Percentiles rank a stretch among this genome's conserved stretches.
phyloP scores from a whole-genome alignment of 2,329 filamentous ascomycete species.

The Elsinoe necatrix region DNA sequence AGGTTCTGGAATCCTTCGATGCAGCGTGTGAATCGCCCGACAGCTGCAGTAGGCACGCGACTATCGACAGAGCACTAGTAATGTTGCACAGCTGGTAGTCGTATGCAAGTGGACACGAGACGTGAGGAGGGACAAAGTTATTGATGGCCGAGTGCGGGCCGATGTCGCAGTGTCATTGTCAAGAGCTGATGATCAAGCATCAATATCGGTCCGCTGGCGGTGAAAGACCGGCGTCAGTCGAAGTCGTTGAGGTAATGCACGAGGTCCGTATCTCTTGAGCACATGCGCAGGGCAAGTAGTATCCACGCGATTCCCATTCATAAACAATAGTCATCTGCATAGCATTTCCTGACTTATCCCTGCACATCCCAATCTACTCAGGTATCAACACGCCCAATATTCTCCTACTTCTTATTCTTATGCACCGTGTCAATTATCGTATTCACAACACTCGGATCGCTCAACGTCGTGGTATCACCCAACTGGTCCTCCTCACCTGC shows the following conservation, averaged over 20 bases:
- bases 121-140: neutral
- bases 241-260: no score
- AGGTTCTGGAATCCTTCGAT: neutral
- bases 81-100: neutral
- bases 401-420: slow-evolving; percentile 35
- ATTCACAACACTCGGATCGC: slow-evolving; percentile 79
- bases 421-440: slow-evolving; percentile 83
- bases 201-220: neutral
- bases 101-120: neutral
- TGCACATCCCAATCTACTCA: neutral
- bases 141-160: neutral
- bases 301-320: neutral
- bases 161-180: neutral
- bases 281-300: neutral
- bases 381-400: neutral
- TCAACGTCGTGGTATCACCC: slow-evolving; percentile 87
- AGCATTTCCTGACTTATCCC: neutral
- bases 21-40: neutral
- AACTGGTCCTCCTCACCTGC: slow-evolving; percentile 95
- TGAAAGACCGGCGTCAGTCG: neutral
- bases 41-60: neutral
- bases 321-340: neutral
- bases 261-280: no score
- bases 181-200: neutral
- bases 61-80: neutral